Evolutionary conservation across 2,329 filamentous ascomycete genomes (phyloP), one percentile per base, ranked within the genome.

Genomic region (Huntiella decipiens): DNA sequence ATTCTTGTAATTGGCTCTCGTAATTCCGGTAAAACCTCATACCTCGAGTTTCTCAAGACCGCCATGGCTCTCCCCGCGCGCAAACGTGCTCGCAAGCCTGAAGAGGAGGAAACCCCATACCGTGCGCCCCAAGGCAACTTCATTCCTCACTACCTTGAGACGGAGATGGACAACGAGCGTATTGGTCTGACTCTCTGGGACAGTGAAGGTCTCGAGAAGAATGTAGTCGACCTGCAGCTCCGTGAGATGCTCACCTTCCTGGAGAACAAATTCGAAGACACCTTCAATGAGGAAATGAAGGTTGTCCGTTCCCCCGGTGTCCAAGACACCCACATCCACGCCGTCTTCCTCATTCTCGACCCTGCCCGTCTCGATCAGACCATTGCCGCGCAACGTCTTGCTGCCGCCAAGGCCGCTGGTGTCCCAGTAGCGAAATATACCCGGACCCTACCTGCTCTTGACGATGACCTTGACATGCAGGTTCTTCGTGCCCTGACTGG

Each of bases 221-320:
- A 84, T 56, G 75, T 96, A 33, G 86, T 95, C 44, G 91, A 96
- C 60, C 73, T 96, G 53, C 91, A 98, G 62, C 68, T 98, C 53
- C 77, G 87, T 51, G 85, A 93, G 59, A 87, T 96, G 68, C 79
- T 82, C 32, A 73, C 80, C 6, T 98, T 98, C 64, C 68, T 98
- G 50, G 91, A 98, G 67, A 88, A 82, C 67, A 96, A 96, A 62
- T 98, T 98, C 55, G 88, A 98, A 60, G 91, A 98, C 57, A 96
- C 91, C 0, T 93, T 98, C 59, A 77, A 77, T 42, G 91, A 98
- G 63, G 91, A 98, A 66, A 93, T 93, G 73, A 96, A 95, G 67
- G 87, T 98, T 40, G 71, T 95, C 51, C 82, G 91, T 56, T 86
- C 87, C 45, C 88, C 91, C 19, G 88, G 87, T 47, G 82, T 84